phyloP scores from a whole-genome alignment of 257 asterid genomes.

The Fraxinus excelsior region DNA sequence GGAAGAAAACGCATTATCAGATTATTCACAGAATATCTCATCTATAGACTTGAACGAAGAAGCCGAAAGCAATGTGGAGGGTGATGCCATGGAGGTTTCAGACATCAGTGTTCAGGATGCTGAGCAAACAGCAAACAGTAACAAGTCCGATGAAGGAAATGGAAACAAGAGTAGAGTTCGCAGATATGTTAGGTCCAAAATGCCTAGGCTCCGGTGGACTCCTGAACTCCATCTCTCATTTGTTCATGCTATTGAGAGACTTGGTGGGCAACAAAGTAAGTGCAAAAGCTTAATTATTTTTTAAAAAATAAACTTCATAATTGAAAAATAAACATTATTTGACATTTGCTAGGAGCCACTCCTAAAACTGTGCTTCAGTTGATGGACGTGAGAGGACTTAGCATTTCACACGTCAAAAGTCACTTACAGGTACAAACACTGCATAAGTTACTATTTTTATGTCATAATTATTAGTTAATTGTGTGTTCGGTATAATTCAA shows the following conservation, averaged over 20 bases:
- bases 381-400: constrained; percentile 84
- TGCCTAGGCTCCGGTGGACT: constrained; percentile 96
- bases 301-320: not conserved
- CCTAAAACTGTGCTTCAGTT: constrained; percentile 90
- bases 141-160: constrained; percentile 34
- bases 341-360: constrained; percentile 66
- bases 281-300: not conserved
- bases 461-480: too few species aligned
- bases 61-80: constrained; percentile 40
- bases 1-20: constrained; percentile 12
- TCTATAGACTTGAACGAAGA: constrained; percentile 76
- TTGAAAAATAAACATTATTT: not conserved
- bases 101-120: constrained; percentile 27
- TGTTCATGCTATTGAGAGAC: constrained; percentile 80
- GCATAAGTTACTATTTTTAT: too few species aligned
- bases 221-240: constrained; percentile 86
- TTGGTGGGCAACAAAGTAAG: constrained; percentile 99
- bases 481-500: too few species aligned
- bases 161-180: constrained; percentile 53
- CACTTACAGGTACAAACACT: constrained; percentile 75
- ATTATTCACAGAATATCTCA: constrained; percentile 47
- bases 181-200: constrained; percentile 71
- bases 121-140: constrained; percentile 28
- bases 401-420: constrained; percentile 95
- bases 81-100: constrained; percentile 34